Evolutionary conservation across 2,329 filamentous ascomycete genomes (phyloP), one percentile per base, ranked within the genome.

Genomic region (Sarocladiaceae sp.): DNA sequence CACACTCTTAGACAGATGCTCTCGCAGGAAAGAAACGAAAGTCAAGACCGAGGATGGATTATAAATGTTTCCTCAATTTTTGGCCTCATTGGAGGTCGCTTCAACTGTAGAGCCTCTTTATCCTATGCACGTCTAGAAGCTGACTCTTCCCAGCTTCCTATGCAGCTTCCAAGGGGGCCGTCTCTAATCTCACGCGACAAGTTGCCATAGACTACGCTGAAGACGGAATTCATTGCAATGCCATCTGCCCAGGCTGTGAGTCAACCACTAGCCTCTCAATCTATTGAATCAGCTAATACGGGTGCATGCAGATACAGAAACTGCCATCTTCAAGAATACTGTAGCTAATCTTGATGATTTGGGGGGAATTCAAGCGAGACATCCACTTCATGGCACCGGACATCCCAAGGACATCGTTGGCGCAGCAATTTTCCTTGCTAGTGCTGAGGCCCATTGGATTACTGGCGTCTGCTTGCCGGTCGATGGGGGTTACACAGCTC

Each of bases 221-320:
- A 1, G 59, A 73, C 11, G 63, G 69, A 0, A 77, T 82, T 23
- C 77, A 81, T 54, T 70, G 72, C 29, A 81, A 81, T 57, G 75
- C 76, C 0, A 67, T 82, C 4, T 79, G 76, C 51, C 78, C 79
- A 4, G 79, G 78, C 5, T 80, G 56, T 15, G 54, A 56, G 35
- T 63, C 53, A 31, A 8, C 15, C n/a, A 7, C 35, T 37, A 2
- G 3, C 61, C 64, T 60, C 23, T 13, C 22, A n/a, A n/a, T n/a
- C n/a, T n/a, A n/a, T n/a, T n/a, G n/a, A n/a, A n/a, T n/a, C n/a
- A n/a, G n/a, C n/a, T n/a, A n/a, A n/a, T 2, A 37, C 51, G 17
- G 39, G 39, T 31, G n/a, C 13, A 20, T 5, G 3, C 2, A 66
- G 64, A 58, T 18, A 62, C 59, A 0, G 54, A 59, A 17, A 66